A percentile compares a stretch with the other conserved stretches of the same genome.
These are phyloP conservation scores for Thermothelomyces thermophilus DNA, from an alignment of 2,329 filamentous ascomycete species.

Conservation along the genomic window DNA sequence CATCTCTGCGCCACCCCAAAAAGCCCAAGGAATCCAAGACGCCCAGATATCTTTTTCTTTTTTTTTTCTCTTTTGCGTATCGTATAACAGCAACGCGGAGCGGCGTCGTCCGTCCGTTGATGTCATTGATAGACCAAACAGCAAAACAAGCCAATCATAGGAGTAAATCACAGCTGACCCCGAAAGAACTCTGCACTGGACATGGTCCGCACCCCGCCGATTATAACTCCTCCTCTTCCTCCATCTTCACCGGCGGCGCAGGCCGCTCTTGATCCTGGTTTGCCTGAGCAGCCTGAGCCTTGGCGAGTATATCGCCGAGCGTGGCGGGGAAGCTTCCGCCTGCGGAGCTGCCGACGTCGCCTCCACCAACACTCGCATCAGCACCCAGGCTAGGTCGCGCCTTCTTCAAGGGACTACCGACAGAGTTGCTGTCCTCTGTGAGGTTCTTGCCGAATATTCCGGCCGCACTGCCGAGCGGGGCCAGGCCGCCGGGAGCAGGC, in stretches of 20 bases:
- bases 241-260: constrained; percentile 23
- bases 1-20: too few relatives aligned
- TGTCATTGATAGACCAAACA: too few relatives aligned
- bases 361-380: constrained; percentile 26
- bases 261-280: constrained; percentile 20
- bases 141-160: too few relatives aligned
- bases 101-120: too few relatives aligned
- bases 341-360: neutral
- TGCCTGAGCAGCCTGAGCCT: constrained; percentile 31
- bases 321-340: constrained; percentile 30
- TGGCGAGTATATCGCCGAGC: constrained; percentile 37
- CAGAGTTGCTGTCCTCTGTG: constrained; percentile 42
- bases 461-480: constrained; percentile 29
- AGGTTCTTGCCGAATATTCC: constrained; percentile 38
- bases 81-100: too few relatives aligned
- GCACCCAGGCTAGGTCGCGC: constrained; percentile 57
- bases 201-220: too few relatives aligned
- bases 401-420: constrained; percentile 68
- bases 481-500: constrained; percentile 12
- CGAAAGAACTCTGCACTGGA: too few relatives aligned
- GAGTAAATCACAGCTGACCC: too few relatives aligned
- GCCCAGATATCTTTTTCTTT: too few relatives aligned
- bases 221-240: constrained; percentile 38
- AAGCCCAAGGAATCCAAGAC: neutral
- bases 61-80: too few relatives aligned